Conservation (phyloP, 805 yeast species). For the Clavispora fructus region DNA sequence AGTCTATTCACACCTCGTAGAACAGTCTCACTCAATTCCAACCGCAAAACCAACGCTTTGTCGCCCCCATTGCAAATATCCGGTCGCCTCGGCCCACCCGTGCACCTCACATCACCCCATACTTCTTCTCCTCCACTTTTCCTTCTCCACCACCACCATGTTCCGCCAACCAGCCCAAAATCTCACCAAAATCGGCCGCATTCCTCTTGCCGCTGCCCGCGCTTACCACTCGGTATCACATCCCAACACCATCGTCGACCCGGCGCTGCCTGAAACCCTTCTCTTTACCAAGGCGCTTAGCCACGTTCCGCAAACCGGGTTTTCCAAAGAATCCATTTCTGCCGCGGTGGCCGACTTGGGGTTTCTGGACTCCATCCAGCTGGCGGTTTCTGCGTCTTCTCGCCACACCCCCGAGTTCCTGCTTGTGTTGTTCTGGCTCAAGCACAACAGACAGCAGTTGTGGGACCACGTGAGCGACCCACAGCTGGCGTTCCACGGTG, state of each 20-base stretch:
- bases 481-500: constrained; percentile 19
- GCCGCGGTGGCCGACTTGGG: constrained; percentile 45
- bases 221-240: constrained; percentile 35
- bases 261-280: constrained; percentile 32
- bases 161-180: not conserved
- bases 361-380: constrained; percentile 47
- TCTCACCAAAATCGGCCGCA: not conserved
- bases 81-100: not conserved
- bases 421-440: constrained; percentile 49
- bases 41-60: too few species aligned
- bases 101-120: not conserved
- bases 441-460: constrained; percentile 38
- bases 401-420: constrained; percentile 37
- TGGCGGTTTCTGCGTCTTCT: constrained; percentile 31
- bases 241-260: constrained; percentile 29
- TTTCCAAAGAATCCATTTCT: constrained; percentile 42
- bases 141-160: not conserved
- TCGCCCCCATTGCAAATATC: too few species aligned
- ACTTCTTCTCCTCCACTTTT: not conserved
- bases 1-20: too few species aligned
- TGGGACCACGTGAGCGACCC: constrained; percentile 21
- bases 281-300: constrained; percentile 35
- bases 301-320: constrained; percentile 50
- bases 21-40: too few species aligned
- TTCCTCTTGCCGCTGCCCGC: not conserved